Base-by-base conservation (phyloP, 2,329 filamentous ascomycete species). In the Epichloe coenophiala region DNA sequence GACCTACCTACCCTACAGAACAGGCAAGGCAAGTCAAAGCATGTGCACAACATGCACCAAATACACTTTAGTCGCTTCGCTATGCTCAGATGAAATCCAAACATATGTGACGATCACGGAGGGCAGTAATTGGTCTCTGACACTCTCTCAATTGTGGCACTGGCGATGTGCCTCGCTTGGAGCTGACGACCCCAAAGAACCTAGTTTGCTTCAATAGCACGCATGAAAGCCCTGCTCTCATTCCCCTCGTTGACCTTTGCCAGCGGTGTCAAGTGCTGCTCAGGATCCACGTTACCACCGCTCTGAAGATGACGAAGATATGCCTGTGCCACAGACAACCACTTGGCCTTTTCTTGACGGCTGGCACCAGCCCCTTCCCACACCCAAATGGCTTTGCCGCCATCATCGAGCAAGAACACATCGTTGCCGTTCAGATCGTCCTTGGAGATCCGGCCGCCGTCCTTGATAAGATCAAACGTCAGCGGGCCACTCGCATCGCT, bases 311-410 rank as follows among this genome's bases (percentile, higher is more conserved):
- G 67, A 12, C 67, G 65, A 46, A 78, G 60, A 55, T 82, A 82
- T 5, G 68, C 67, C 65, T 81, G 74, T n/a, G 76, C 74, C 4
- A 80, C 72, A 52, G 69, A 71, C 44, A 82, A 63, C 82, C 82
- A 86, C 61, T 69, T 68, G 5, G 75, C 71, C 62, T 72, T 81
- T 65, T 85, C 82, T 1, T 63, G 65, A 36, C 65, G 64, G 61
- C 80, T 84, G 8, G 81, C 80, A 1, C 69, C 67, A 2, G 65
- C 63, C 1, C 82, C 82, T 58, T 83, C 73, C 82, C 82, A 85
- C 2, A 85, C 78, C 80, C 81, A 86, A 36, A 85, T 68, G 7
- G 66, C 66, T 47, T 62, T 72, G 6, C 80, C 79, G 0, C 68
- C 71, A 56, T 82, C 78, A 53, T 77, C 74, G 19, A 83, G 68